phyloP scores from a whole-genome alignment of 2,329 filamentous ascomycete species.

The Penicillium sp. region DNA sequence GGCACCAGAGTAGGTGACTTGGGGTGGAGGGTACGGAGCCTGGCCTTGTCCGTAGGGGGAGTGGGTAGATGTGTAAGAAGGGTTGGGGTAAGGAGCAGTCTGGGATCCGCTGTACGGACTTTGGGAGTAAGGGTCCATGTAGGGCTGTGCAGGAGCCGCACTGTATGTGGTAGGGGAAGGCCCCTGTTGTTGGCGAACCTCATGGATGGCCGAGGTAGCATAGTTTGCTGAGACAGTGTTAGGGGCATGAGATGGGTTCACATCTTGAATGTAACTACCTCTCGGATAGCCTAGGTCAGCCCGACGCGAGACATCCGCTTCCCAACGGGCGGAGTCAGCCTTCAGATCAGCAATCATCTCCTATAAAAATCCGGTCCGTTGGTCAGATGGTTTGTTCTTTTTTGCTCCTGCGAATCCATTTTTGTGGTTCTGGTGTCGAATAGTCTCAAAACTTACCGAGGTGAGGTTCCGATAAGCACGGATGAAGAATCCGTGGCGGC shows the following conservation, averaged over 20 bases:
- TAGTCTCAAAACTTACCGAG: slow-evolving; percentile 61
- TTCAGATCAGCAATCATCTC: slow-evolving; percentile 63
- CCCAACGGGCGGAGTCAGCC: slow-evolving; percentile 60
- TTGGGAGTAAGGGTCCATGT: slow-evolving; percentile 45
- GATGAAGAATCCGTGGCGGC: slow-evolving; percentile 75
- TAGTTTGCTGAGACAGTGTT: slow-evolving; percentile 47
- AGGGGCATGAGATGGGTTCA: slow-evolving; percentile 45
- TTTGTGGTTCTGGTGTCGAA: neutral
- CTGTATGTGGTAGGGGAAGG: slow-evolving; percentile 46
- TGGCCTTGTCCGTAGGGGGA: slow-evolving; percentile 44
- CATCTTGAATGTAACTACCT: slow-evolving; percentile 51
- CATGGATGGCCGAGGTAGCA: slow-evolving; percentile 45
- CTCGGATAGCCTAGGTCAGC: slow-evolving; percentile 49
- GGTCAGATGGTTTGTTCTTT: slow-evolving; percentile 32
- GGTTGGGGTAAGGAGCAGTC: slow-evolving; percentile 41
- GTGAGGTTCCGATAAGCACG: slow-evolving; percentile 80
- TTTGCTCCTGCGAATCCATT: slow-evolving; percentile 6
- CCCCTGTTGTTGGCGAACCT: slow-evolving; percentile 46
- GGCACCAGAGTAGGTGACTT: slow-evolving; percentile 42
- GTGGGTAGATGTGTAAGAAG: slow-evolving; percentile 42
- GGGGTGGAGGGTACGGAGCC: slow-evolving; percentile 44
- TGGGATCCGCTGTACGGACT: slow-evolving; percentile 41
- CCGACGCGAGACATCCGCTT: slow-evolving; percentile 50
- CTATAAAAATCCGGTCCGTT: slow-evolving; percentile 39
- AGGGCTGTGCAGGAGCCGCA: slow-evolving; percentile 41